These are phyloP conservation scores for Acanthamoeba triangularis DNA, from an alignment of 208 protist genomes.

Conservation along the genomic window DNA sequence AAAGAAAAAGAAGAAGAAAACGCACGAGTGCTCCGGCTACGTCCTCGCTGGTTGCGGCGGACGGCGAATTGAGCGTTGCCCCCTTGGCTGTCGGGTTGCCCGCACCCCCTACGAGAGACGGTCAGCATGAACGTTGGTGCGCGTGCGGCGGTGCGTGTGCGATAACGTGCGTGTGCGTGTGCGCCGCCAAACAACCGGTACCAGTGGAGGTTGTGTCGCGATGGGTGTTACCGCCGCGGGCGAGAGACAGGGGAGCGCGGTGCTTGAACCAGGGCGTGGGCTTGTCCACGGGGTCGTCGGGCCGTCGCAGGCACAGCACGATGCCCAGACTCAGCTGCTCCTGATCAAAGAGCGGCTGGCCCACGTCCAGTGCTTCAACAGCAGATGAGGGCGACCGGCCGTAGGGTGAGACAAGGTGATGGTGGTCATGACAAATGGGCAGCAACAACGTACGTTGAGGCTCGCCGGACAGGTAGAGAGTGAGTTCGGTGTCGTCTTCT, in stretches of 20 bases:
- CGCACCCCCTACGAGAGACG: too few relatives aligned
- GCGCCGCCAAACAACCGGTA: neutral
- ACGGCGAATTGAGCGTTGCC: neutral
- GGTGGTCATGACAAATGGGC: neutral
- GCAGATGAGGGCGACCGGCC: neutral
- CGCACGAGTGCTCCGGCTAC: neutral
- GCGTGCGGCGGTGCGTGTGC: neutral
- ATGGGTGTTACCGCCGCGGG: too few relatives aligned
- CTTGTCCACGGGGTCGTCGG: constrained; percentile 59
- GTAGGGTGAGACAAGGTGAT: neutral
- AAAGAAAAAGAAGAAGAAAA: neutral
- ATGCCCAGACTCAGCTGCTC: neutral
- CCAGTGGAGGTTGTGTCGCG: neutral
- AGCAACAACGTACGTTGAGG: constrained; percentile 11
- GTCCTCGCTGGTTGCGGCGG: neutral
- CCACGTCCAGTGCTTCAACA: neutral
- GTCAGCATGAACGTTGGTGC: too few relatives aligned
- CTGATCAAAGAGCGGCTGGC: constrained; percentile 7
- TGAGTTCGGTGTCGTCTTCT: constrained; percentile 16
- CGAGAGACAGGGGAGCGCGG: neutral
- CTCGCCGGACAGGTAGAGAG: constrained; percentile 56
- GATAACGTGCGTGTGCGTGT: too few relatives aligned
- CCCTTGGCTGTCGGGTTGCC: neutral
- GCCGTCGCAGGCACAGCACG: constrained; percentile 49
- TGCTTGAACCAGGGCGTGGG: constrained; percentile 55